phyloP scores from a whole-genome alignment of 2,329 filamentous ascomycete genomes.

The Albifimbria verrucaria region DNA sequence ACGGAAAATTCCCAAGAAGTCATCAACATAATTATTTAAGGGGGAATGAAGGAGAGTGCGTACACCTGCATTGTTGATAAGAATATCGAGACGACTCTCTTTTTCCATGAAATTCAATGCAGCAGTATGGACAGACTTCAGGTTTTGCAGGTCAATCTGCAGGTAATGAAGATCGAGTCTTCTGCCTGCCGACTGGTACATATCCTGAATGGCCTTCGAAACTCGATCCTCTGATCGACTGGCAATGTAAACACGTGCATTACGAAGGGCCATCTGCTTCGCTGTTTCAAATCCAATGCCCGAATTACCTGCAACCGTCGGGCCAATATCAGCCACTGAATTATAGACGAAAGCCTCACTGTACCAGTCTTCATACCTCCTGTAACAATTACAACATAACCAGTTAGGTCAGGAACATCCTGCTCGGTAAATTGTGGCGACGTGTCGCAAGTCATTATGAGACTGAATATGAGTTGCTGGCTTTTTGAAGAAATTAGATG shows the following conservation, averaged over 20 bases:
- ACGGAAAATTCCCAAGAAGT: constrained; percentile 19
- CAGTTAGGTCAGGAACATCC: constrained; percentile 15
- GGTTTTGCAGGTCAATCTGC: constrained; percentile 16
- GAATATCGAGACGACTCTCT: constrained; percentile 15
- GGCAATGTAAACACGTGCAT: constrained; percentile 18
- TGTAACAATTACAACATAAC: constrained; percentile 18
- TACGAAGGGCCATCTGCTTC: constrained; percentile 13
- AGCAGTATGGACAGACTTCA: constrained; percentile 14
- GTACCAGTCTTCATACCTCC: constrained; percentile 11
- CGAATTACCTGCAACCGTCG: constrained; percentile 12
- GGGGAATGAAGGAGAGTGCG: background rate
- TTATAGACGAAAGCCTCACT: background rate
- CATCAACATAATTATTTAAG: background rate
- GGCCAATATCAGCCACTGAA: background rate
- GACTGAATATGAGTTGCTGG: no score
- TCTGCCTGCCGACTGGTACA: constrained; percentile 7
- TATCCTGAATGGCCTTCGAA: constrained; percentile 14
- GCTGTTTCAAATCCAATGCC: constrained; percentile 20
- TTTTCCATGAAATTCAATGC: constrained; percentile 11
- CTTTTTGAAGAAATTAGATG: no score
- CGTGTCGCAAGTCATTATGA: background rate
- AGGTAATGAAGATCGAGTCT: constrained; percentile 17
- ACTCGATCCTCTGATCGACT: constrained; percentile 16
- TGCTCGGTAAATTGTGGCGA: constrained; percentile 5
- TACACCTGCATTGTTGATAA: constrained; percentile 19